A percentile compares a stretch with the other conserved stretches of the same genome.
Evolutionary conservation across 192 early-diverging fungal species (phyloP).

Genomic region (Coemansia sp.): DNA sequence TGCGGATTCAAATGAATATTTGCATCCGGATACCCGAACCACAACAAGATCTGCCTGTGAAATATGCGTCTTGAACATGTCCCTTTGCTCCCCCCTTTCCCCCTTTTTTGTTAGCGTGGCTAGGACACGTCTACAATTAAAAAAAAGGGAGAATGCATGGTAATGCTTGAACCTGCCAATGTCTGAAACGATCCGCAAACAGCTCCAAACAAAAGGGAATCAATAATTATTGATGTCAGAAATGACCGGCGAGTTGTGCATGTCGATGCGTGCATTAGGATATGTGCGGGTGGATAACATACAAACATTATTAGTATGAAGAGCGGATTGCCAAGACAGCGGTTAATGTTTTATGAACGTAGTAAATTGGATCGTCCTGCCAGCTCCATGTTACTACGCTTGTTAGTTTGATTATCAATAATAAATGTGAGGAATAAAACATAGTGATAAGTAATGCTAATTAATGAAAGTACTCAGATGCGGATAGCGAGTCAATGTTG

Average conservation of each 20-base stretch:
- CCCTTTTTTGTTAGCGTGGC: neutral
- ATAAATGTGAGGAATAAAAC: neutral
- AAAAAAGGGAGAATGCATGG: neutral
- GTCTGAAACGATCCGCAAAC: neutral
- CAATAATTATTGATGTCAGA: neutral
- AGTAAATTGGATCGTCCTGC: neutral
- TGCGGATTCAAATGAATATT: neutral
- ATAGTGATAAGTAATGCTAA: neutral
- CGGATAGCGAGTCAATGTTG: constrained; percentile 7
- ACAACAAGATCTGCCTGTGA: neutral
- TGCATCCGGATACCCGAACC: neutral
- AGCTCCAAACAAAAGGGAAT: neutral
- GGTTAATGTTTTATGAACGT: neutral
- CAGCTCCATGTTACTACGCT: neutral
- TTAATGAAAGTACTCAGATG: constrained; percentile 5
- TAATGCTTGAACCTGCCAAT: neutral
- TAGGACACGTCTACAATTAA: neutral
- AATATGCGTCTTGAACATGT: neutral
- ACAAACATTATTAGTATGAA: neutral
- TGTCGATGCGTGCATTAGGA: neutral
- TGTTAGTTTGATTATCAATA: neutral
- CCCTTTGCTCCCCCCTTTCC: neutral
- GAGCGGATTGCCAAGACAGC: neutral
- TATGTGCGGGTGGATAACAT: neutral
- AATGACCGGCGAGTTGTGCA: neutral